phyloP scores from a whole-genome alignment of 2,329 filamentous ascomycete species.

The Fusarium cyanostomum region DNA sequence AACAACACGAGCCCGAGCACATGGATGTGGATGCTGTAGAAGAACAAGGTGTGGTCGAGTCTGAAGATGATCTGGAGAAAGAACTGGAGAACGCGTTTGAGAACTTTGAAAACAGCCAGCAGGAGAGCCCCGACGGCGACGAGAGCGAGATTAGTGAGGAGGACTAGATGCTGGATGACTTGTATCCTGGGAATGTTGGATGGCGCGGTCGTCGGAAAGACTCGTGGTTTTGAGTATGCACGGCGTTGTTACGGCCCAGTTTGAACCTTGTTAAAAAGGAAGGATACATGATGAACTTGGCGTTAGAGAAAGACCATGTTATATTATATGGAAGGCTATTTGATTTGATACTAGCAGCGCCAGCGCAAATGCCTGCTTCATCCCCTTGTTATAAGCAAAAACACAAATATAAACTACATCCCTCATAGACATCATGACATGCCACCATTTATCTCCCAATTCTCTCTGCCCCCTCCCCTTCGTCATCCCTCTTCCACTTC shows the following conservation, averaged over 20 bases:
- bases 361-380: background rate
- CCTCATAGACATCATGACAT: background rate
- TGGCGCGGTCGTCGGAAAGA: background rate
- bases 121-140: constrained; percentile 61
- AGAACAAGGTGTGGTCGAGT: constrained; percentile 41
- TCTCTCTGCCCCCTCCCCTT: constrained; percentile 38
- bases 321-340: constrained; percentile 10
- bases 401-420: constrained; percentile 1
- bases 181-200: background rate
- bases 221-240: constrained; percentile 7
- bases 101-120: constrained; percentile 64
- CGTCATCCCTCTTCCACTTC: constrained; percentile 33
- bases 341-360: constrained; percentile 27
- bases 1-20: constrained; percentile 40
- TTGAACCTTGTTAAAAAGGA: constrained; percentile 2
- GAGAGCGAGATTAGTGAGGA: constrained; percentile 75
- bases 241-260: constrained; percentile 15
- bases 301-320: constrained; percentile 18
- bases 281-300: constrained; percentile 6
- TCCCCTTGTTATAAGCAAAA: background rate
- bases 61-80: constrained; percentile 57
- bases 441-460: background rate
- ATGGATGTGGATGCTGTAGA: constrained; percentile 46
- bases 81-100: constrained; percentile 60
- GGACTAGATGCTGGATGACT: constrained; percentile 54